Conservation (phyloP, 2,329 filamentous ascomycete genomes). For the Metarhizium album region DNA sequence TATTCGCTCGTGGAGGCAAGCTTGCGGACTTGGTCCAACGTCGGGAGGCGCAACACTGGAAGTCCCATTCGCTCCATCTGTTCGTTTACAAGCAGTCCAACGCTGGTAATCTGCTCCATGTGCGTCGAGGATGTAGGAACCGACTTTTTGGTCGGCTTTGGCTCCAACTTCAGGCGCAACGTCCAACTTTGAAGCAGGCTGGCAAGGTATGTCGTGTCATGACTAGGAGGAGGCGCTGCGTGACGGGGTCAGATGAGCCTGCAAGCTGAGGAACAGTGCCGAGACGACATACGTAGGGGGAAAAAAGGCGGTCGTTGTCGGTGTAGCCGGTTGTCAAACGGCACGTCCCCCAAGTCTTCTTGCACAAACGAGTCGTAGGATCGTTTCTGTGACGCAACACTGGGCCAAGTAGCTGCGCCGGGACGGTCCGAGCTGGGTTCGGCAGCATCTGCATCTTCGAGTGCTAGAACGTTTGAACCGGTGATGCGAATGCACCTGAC, state of each 20-base stretch:
- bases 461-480: slow-evolving; percentile 5
- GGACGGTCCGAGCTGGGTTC: not conserved
- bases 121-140: slow-evolving; percentile 1
- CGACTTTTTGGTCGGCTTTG: not conserved
- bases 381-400: not conserved
- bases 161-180: slow-evolving; percentile 9
- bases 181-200: slow-evolving; percentile 8
- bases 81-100: slow-evolving; percentile 10
- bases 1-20: not conserved
- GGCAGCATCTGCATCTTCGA: not conserved
- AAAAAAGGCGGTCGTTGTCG: not conserved
- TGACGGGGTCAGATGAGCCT: not conserved
- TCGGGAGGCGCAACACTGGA: slow-evolving; percentile 10
- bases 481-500: not conserved
- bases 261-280: not conserved
- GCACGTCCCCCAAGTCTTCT: not conserved
- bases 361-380: not conserved
- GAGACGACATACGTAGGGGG: slow-evolving; percentile 1
- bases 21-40: not conserved
- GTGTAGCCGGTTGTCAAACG: not conserved
- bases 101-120: slow-evolving; percentile 4
- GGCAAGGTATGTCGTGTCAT: slow-evolving; percentile 8
- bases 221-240: slow-evolving; percentile 5
- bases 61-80: slow-evolving; percentile 4
- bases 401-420: not conserved